Evolutionary conservation across 1,284 basidiomycete species (phyloP).

Genomic region (Polyporus tsugae): DNA sequence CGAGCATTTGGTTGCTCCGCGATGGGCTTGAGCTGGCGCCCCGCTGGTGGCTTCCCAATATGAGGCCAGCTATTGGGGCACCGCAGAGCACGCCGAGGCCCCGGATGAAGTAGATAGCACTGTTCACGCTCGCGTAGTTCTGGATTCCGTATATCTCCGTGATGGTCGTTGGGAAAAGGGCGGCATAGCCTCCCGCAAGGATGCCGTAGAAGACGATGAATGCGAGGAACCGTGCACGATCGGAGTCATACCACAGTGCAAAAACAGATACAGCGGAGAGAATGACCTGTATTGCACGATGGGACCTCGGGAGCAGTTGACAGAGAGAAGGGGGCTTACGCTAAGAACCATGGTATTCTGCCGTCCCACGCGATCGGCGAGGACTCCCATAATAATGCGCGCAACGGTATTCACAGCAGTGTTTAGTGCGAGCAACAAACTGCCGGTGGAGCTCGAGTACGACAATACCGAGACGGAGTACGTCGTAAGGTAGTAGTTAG

Average conservation of each 20-base stretch:
- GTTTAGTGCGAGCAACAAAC: conserved; percentile 51
- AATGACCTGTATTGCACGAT: conserved; percentile 42
- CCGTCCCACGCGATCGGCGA: conserved; percentile 52
- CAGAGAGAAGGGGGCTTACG: conserved; percentile 36
- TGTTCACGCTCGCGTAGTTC: conserved; percentile 52
- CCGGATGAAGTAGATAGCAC: conserved; percentile 51
- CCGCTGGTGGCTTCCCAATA: conserved; percentile 49
- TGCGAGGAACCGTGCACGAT: conserved; percentile 45
- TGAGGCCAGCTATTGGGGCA: conserved; percentile 51
- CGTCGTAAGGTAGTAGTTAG: conserved; percentile 52
- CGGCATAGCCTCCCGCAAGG: conserved; percentile 53
- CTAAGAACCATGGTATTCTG: conserved; percentile 55
- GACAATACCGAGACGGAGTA: conserved; percentile 51
- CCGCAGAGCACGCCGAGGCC: conserved; percentile 50
- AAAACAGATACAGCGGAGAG: conserved; percentile 48
- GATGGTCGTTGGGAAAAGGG: conserved; percentile 52
- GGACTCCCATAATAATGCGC: conserved; percentile 50
- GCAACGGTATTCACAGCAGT: conserved; percentile 54
- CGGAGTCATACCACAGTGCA: conserved; percentile 51
- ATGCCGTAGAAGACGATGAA: conserved; percentile 51
- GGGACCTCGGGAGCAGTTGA: background rate
- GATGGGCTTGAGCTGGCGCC: conserved; percentile 13
- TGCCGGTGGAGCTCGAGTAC: conserved; percentile 48
- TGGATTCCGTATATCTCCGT: conserved; percentile 52
- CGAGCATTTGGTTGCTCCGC: conserved; percentile 20